These are phyloP conservation scores for Camelina laxa DNA, from an alignment of 345 rosid genomes.

Conservation along the genomic window DNA sequence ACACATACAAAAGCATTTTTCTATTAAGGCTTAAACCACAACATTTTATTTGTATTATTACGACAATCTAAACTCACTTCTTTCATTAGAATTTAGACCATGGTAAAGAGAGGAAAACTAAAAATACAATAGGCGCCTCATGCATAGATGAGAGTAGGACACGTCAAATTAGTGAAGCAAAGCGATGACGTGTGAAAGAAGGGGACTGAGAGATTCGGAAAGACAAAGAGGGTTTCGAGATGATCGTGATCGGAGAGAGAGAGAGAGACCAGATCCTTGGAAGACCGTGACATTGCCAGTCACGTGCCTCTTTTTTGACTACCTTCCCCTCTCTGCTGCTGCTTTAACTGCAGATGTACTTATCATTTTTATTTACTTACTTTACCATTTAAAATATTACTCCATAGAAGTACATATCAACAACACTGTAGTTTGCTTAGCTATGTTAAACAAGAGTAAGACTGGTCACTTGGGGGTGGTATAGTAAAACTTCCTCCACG, in stretches of 20 bases:
- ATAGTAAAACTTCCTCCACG: background rate
- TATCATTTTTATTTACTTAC: slow-evolving; percentile 19
- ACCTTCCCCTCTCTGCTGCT: slow-evolving; percentile 12
- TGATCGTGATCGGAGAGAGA: slow-evolving; percentile 38
- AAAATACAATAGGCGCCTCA: background rate
- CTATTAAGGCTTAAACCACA: background rate
- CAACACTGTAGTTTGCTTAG: slow-evolving; percentile 33
- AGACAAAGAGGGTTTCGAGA: slow-evolving; percentile 10
- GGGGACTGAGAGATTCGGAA: slow-evolving; percentile 30
- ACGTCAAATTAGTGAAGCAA: slow-evolving; percentile 31
- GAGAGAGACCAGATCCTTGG: slow-evolving; percentile 45
- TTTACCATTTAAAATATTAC: slow-evolving; percentile 1
- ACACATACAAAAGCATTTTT: background rate
- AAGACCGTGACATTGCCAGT: slow-evolving; percentile 46
- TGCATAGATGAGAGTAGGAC: slow-evolving; percentile 6
- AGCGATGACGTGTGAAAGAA: slow-evolving; percentile 39
- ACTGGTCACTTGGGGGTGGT: slow-evolving; percentile 1
- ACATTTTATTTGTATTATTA: background rate
- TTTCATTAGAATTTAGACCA: background rate
- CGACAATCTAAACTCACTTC: background rate
- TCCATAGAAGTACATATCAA: background rate
- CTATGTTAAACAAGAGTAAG: slow-evolving; percentile 23
- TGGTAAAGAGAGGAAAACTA: background rate
- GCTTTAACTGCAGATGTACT: slow-evolving; percentile 39
- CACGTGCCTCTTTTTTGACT: slow-evolving; percentile 45